These are phyloP conservation scores for Irpex sp. DNA, from an alignment of 1,284 basidiomycete genomes.

Conservation along the genomic window DNA sequence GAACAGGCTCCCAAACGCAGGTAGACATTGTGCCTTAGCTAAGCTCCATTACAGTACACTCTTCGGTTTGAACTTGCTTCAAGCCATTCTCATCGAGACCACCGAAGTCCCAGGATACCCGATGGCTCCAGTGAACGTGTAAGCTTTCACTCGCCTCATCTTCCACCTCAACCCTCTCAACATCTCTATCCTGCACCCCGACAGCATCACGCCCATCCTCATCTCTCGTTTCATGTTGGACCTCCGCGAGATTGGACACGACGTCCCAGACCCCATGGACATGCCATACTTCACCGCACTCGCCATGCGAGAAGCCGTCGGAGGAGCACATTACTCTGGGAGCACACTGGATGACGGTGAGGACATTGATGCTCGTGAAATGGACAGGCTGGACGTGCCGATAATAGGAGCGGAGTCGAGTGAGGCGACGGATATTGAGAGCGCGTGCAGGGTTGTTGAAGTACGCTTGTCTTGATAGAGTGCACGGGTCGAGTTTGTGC, in stretches of 20 bases:
- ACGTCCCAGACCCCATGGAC: not conserved
- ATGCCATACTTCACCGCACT: not conserved
- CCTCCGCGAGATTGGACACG: slow-evolving; percentile 1
- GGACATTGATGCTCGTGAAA: not conserved
- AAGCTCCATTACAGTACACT: not conserved
- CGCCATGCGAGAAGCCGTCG: not conserved
- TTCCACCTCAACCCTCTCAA: not conserved
- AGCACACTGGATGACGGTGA: not conserved
- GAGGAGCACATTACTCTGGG: not conserved
- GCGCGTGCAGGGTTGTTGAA: not conserved
- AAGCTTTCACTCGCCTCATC: not conserved
- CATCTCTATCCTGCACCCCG: not conserved
- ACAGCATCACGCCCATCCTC: slow-evolving; percentile 3
- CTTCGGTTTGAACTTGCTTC: not conserved
- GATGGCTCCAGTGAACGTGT: slow-evolving; percentile 1
- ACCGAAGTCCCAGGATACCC: not conserved
- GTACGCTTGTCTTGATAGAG: not conserved
- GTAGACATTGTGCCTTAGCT: not conserved
- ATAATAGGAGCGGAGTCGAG: not conserved
- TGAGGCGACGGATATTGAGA: not conserved
- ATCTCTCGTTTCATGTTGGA: slow-evolving; percentile 6
- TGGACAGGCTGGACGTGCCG: not conserved
- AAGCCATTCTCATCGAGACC: not conserved
- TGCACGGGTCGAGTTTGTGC: no score
- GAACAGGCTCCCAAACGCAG: not conserved